Conservation (phyloP, 2,329 filamentous ascomycete genomes). For the Calonectria leucothoes region DNA sequence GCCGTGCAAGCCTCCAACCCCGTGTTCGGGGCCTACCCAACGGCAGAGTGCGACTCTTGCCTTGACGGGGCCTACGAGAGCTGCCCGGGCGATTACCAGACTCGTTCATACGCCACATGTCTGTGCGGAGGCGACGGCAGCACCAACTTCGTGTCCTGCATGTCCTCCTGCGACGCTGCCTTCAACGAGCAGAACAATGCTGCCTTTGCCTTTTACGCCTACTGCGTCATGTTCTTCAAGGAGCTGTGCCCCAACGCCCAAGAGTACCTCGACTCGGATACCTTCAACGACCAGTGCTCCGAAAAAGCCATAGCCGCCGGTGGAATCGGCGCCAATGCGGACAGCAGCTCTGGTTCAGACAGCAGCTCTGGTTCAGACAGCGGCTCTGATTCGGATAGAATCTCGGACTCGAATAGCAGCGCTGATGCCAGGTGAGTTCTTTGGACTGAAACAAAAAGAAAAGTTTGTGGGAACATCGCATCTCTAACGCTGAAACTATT, state of each 20-base stretch:
- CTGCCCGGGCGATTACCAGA: constrained; percentile 3
- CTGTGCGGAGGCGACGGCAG: constrained; percentile 1
- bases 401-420: background rate
- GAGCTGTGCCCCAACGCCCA: background rate
- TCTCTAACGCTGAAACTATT: background rate
- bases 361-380: background rate
- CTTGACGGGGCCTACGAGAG: constrained; percentile 5
- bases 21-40: constrained; percentile 3
- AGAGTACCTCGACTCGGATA: background rate
- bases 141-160: background rate
- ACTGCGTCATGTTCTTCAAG: constrained; percentile 11
- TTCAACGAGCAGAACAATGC: background rate
- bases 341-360: background rate
- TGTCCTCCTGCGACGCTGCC: background rate
- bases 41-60: background rate
- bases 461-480: background rate
- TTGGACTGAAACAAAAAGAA: background rate
- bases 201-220: background rate
- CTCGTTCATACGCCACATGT: constrained; percentile 7
- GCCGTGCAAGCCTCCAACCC: background rate
- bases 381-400: background rate
- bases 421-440: background rate
- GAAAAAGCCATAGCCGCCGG: constrained; percentile 3
- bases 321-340: background rate
- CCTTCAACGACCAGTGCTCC: background rate